Conservation (phyloP, 129 eudicot species). For the Glebionis coronaria region DNA sequence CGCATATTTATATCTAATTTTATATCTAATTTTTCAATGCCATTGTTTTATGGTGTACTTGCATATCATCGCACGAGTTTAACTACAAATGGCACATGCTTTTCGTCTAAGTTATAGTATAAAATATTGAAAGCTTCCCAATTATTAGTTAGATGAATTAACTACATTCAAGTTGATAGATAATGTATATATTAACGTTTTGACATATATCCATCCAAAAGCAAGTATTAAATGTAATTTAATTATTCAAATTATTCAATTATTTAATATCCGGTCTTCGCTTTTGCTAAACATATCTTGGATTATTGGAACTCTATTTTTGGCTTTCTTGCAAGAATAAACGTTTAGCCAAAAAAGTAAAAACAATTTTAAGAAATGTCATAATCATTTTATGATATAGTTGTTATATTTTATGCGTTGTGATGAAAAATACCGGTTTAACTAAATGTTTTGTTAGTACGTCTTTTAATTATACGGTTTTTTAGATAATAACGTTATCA, state of each 20-base stretch:
- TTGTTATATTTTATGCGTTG: too few species aligned
- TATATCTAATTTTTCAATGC: too few species aligned
- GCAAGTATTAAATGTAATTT: background rate
- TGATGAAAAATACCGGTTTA: too few species aligned
- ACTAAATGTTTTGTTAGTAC: too few species aligned
- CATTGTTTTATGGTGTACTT: background rate
- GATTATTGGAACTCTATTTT: background rate
- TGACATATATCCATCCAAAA: background rate
- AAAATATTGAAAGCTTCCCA: background rate
- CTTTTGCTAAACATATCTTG: background rate
- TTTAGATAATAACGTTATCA: too few species aligned
- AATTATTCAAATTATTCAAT: background rate
- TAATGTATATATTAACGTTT: background rate
- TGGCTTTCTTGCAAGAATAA: too few species aligned
- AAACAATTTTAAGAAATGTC: too few species aligned
- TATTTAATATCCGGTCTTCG: background rate
- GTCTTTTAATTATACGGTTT: too few species aligned
- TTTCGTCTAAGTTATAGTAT: background rate
- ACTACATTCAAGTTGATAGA: background rate
- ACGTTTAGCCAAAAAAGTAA: too few species aligned
- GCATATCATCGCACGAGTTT: background rate
- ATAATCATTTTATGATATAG: too few species aligned
- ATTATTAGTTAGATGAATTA: slow-evolving; percentile 3
- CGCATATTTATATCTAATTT: too few species aligned
- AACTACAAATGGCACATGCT: background rate